Evolutionary conservation across 306 rosid species (phyloP).

Genomic region (Cicer arietinum): DNA sequence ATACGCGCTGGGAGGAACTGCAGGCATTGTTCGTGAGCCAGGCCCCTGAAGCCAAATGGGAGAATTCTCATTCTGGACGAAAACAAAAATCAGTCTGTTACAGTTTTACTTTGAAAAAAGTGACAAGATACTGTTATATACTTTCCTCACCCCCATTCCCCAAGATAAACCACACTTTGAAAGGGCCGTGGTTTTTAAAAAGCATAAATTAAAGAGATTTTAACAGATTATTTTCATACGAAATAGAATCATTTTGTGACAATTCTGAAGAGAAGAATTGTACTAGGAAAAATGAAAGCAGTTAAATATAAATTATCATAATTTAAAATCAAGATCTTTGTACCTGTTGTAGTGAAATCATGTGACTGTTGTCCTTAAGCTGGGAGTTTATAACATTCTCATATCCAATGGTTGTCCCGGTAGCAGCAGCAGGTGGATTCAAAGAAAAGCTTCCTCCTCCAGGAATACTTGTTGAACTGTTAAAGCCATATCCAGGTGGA

Average conservation of each 20-base stretch:
- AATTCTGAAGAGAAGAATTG: background rate
- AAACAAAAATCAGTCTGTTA: background rate
- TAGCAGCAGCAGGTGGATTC: slow-evolving; percentile 76
- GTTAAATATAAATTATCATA: background rate
- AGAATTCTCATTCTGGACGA: slow-evolving; percentile 76
- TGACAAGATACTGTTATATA: background rate
- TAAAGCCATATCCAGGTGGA: slow-evolving; percentile 88
- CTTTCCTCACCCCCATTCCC: background rate
- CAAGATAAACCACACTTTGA: background rate
- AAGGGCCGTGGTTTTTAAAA: background rate
- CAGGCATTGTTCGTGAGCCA: slow-evolving; percentile 81
- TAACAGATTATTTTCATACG: background rate
- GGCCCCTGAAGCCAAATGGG: slow-evolving; percentile 94
- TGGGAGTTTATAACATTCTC: slow-evolving; percentile 82
- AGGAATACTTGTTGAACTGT: slow-evolving; percentile 82
- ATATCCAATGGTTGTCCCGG: slow-evolving; percentile 74
- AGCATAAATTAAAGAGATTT: background rate
- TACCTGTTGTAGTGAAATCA: slow-evolving; percentile 94
- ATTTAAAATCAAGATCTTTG: background rate
- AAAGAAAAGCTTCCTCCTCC: slow-evolving; percentile 79
- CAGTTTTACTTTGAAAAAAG: background rate
- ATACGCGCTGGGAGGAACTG: slow-evolving; percentile 78
- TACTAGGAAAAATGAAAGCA: background rate
- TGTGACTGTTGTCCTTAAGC: slow-evolving; percentile 79
- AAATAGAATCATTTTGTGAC: background rate